Percentiles rank a stretch among this genome's conserved stretches.
Conservation (phyloP, 768 basidiomycete genomes). For the Macrolepiota albuminosa region DNA sequence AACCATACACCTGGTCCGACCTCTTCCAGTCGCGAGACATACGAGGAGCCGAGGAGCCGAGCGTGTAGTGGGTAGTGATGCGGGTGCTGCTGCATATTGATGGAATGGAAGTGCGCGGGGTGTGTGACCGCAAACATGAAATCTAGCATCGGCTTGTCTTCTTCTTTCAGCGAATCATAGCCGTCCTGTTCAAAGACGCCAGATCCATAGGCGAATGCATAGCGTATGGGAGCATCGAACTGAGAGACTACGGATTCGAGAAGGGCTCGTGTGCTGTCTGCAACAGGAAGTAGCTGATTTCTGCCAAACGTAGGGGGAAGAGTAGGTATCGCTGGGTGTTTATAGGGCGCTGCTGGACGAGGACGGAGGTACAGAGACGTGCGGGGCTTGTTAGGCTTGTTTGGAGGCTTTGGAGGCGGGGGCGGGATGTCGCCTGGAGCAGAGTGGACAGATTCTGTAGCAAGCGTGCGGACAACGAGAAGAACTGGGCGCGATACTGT, state of each 20-base stretch:
- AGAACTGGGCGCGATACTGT: conserved; percentile 18
- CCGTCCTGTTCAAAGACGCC: conserved; percentile 95
- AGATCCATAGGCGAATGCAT: conserved; percentile 96
- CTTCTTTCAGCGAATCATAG: conserved; percentile 35
- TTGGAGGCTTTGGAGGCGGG: conserved; percentile 25
- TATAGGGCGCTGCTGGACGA: conserved; percentile 35
- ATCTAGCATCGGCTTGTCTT: conserved; percentile 78
- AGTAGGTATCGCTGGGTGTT: conserved; percentile 36
- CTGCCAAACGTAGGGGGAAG: conserved; percentile 73
- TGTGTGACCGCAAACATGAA: conserved; percentile 97
- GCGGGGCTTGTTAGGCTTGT: conserved; percentile 25
- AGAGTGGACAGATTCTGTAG: conserved; percentile 37
- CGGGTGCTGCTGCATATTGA: conserved; percentile 91
- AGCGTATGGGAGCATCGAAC: conserved; percentile 90
- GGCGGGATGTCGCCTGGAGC: conserved; percentile 32
- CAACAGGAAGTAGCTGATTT: conserved; percentile 78
- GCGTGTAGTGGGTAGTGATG: conserved; percentile 88
- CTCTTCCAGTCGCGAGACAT: conserved; percentile 76
- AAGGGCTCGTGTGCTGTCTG: conserved; percentile 73
- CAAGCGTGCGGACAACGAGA: conserved; percentile 33
- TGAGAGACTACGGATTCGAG: conserved; percentile 74
- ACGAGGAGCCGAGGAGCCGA: conserved; percentile 76
- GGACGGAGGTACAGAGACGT: conserved; percentile 42
- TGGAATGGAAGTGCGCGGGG: conserved; percentile 88
- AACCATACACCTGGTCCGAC: conserved; percentile 91